These are phyloP conservation scores for Penstemon davidsonii DNA, from an alignment of 257 asterid species.

Conservation along the genomic window DNA sequence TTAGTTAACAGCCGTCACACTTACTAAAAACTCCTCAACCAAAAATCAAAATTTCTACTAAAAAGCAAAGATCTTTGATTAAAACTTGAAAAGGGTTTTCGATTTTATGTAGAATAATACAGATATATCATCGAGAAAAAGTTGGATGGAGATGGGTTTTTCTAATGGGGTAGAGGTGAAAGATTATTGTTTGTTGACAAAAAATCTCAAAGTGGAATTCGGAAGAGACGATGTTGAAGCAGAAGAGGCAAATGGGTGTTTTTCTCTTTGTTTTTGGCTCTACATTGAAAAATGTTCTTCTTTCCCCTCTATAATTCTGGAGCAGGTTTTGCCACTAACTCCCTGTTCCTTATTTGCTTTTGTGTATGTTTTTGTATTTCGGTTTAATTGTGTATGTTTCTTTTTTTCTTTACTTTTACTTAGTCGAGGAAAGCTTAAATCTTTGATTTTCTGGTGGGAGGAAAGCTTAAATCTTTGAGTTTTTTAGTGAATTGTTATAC, in stretches of 20 bases:
- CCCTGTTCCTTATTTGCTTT: slow-evolving; percentile 9
- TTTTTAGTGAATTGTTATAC: slow-evolving; percentile 3
- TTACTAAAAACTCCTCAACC: slow-evolving; percentile 34
- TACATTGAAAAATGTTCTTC: slow-evolving; percentile 51
- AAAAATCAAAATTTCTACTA: background rate
- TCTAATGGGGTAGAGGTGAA: slow-evolving; percentile 35
- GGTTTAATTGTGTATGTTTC: background rate
- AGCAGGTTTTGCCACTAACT: slow-evolving; percentile 53
- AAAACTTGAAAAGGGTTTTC: slow-evolving; percentile 18
- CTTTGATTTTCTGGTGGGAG: slow-evolving; percentile 28
- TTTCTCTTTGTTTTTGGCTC: slow-evolving; percentile 75
- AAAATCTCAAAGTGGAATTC: slow-evolving; percentile 61
- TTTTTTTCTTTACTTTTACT: no score
- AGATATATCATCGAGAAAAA: slow-evolving; percentile 31
- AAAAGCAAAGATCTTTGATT: background rate
- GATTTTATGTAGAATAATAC: slow-evolving; percentile 21
- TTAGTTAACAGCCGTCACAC: slow-evolving; percentile 76
- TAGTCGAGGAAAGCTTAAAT: slow-evolving; percentile 23
- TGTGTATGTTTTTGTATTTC: background rate
- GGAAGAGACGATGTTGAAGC: slow-evolving; percentile 31
- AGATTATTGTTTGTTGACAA: slow-evolving; percentile 46
- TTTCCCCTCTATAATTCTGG: slow-evolving; percentile 57
- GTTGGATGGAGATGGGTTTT: slow-evolving; percentile 34
- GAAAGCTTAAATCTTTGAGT: slow-evolving; percentile 31
- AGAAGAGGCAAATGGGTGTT: slow-evolving; percentile 44